A percentile compares a stretch with the other conserved stretches of the same genome.
phyloP scores from a whole-genome alignment of 768 basidiomycete genomes.

The Lentinula detonsa region DNA sequence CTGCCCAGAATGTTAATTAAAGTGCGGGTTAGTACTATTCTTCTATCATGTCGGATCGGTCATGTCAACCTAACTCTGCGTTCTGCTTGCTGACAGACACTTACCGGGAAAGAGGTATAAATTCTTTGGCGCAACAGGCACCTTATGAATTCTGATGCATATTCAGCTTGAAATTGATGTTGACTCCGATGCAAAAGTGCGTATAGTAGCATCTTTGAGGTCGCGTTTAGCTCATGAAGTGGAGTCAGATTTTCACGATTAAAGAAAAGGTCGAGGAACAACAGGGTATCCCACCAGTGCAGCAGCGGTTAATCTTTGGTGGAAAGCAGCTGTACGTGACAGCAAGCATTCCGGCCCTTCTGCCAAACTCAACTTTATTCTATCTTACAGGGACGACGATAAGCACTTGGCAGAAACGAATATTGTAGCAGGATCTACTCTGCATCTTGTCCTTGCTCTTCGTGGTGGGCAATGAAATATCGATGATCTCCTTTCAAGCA shows the following conservation, averaged over 20 bases:
- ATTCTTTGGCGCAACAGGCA: not conserved
- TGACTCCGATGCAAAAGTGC: conserved; percentile 80
- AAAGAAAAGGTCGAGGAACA: conserved; percentile 99
- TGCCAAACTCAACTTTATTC: not conserved
- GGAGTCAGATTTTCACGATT: conserved; percentile 74
- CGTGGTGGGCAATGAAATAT: conserved; percentile 70
- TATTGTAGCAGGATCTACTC: conserved; percentile 77
- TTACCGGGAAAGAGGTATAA: conserved; percentile 93
- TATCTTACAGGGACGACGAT: conserved; percentile 69
- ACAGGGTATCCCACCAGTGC: conserved; percentile 93
- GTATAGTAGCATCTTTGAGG: conserved; percentile 10
- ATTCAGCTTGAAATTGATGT: conserved; percentile 90
- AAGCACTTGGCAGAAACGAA: conserved; percentile 84
- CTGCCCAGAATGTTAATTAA: not conserved
- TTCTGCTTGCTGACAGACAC: conserved; percentile 47
- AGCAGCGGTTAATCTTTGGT: conserved; percentile 89
- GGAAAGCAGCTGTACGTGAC: conserved; percentile 85
- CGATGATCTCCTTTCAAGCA: not conserved
- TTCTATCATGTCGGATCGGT: not conserved
- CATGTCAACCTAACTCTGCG: not conserved
- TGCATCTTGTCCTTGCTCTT: conserved; percentile 93
- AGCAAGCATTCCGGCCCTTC: not conserved
- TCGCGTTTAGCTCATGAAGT: not conserved
- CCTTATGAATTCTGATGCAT: conserved; percentile 4
- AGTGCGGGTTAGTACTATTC: not conserved